Conservation (phyloP, 2,329 filamentous ascomycete species). For the Fusarium sp. region DNA sequence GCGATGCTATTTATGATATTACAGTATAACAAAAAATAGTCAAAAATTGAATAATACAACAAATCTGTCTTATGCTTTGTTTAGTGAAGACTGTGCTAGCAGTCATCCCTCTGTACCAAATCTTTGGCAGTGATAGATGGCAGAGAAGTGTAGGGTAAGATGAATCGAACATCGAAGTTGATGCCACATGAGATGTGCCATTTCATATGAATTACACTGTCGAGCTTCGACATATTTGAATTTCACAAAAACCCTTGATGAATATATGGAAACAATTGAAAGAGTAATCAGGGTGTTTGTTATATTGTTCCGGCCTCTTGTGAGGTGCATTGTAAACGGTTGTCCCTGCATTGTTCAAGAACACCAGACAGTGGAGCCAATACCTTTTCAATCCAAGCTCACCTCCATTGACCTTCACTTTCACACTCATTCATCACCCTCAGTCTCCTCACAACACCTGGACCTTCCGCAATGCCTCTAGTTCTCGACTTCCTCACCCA, state of each 20-base stretch:
- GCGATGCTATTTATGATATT: background rate
- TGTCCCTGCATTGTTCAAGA: background rate
- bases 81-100: background rate
- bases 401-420: constrained; percentile 13
- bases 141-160: background rate
- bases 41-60: background rate
- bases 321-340: background rate
- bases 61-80: accelerated
- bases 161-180: background rate
- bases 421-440: background rate
- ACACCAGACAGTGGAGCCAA: constrained; percentile 35
- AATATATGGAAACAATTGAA: background rate
- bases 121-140: too few relatives aligned
- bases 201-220: background rate
- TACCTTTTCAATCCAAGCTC: constrained; percentile 18
- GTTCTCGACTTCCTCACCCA: constrained; percentile 75
- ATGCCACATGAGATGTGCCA: background rate
- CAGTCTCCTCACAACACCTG: background rate
- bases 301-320: background rate
- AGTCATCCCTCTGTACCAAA: background rate
- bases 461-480: constrained; percentile 64
- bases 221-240: background rate
- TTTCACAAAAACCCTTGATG: background rate
- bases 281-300: accelerated
- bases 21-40: constrained; percentile 5